phyloP scores from a whole-genome alignment of 2,329 filamentous ascomycete species.

The Sphaerulina musiva region DNA sequence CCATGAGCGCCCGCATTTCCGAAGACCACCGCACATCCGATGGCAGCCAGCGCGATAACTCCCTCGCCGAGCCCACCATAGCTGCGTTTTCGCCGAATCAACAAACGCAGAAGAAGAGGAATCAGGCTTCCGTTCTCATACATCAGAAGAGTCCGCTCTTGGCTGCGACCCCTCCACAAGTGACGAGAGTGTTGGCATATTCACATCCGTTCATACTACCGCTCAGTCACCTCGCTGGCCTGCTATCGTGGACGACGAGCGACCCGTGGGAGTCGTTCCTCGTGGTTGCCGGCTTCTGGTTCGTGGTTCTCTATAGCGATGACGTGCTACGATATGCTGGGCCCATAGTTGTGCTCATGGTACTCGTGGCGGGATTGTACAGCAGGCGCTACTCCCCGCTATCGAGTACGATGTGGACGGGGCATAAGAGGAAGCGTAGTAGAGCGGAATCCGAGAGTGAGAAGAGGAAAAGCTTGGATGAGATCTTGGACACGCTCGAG shows the following conservation, averaged over 20 bases:
- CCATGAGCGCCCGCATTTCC: slow-evolving; percentile 20
- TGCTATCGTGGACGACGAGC: slow-evolving; percentile 87
- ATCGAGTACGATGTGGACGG: slow-evolving; percentile 74
- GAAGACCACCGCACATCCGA: slow-evolving; percentile 14
- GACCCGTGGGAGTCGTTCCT: slow-evolving; percentile 98
- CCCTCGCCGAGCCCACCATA: slow-evolving; percentile 57
- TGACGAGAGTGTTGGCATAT: slow-evolving; percentile 89
- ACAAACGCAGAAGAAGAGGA: slow-evolving; percentile 40
- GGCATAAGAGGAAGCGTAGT: slow-evolving; percentile 53
- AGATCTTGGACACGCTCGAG: slow-evolving; percentile 90
- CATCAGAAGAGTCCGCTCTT: slow-evolving; percentile 94
- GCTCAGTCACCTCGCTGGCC: slow-evolving; percentile 73
- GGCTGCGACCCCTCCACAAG: slow-evolving; percentile 85
- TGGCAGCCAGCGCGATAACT: slow-evolving; percentile 17
- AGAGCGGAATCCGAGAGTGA: slow-evolving; percentile 51
- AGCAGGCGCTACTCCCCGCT: slow-evolving; percentile 80
- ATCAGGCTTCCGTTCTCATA: slow-evolving; percentile 60
- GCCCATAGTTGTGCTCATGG: slow-evolving; percentile 71
- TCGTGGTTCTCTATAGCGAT: slow-evolving; percentile 77
- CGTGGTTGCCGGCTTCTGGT: slow-evolving; percentile 79
- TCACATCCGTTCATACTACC: slow-evolving; percentile 91
- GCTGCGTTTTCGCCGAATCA: slow-evolving; percentile 87
- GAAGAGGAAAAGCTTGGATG: slow-evolving; percentile 90
- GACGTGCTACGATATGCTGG: slow-evolving; percentile 72
- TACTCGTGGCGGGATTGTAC: slow-evolving; percentile 87